Conservation (phyloP, 306 rosid species). For the Amphicarpaea edgeworthii region DNA sequence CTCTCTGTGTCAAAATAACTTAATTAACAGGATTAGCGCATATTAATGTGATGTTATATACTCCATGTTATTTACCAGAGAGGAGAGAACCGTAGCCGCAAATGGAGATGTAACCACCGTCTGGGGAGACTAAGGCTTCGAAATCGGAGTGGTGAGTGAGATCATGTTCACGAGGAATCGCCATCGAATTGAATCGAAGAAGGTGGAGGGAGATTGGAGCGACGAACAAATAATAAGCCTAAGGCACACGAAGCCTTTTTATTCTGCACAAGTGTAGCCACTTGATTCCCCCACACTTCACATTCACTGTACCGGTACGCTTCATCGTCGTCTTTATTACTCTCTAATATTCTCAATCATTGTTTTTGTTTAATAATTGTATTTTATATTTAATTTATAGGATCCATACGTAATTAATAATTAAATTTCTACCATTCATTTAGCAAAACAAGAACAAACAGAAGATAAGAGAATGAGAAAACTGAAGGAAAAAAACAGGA, state of each 20-base stretch:
- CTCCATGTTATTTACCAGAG: no score
- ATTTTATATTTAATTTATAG: no score
- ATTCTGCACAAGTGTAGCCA: neutral
- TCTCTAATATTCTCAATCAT: neutral
- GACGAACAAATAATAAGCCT: neutral
- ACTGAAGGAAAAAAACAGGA: no score
- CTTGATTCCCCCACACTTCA: neutral
- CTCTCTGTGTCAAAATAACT: constrained; percentile 51
- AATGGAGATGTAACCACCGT: constrained; percentile 73
- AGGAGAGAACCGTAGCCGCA: constrained; percentile 95
- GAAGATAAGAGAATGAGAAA: no score
- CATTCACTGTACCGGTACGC: neutral
- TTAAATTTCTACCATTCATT: no score
- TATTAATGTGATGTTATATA: no score
- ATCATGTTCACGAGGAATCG: neutral
- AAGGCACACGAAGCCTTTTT: neutral
- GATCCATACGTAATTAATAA: no score
- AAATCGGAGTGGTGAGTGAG: constrained; percentile 13
- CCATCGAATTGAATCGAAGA: neutral
- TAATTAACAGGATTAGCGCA: no score
- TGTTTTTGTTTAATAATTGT: neutral
- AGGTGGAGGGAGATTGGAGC: neutral
- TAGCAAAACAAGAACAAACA: no score
- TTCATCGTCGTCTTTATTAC: neutral
- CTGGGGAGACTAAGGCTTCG: constrained; percentile 47